These are phyloP conservation scores for Neurospora sp. DNA, from an alignment of 495 filamentous ascomycete species.

Conservation along the genomic window DNA sequence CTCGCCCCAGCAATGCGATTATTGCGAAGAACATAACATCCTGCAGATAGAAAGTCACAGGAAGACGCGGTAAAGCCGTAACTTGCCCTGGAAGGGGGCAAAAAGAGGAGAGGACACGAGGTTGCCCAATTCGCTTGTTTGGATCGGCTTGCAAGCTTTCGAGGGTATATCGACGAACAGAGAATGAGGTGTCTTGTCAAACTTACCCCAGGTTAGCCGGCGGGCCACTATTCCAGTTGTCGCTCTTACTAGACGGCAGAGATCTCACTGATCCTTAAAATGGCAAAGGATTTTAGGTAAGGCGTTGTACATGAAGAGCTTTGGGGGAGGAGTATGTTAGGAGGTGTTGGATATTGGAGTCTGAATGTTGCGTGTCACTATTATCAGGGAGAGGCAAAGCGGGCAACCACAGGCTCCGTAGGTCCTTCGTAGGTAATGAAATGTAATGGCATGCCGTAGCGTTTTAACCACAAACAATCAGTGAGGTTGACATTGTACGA, in stretches of 20 bases:
- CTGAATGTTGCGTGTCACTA: background rate
- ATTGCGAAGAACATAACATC: background rate
- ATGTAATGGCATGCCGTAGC: background rate
- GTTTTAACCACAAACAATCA: background rate
- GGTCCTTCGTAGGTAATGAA: background rate
- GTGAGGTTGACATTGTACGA: background rate
- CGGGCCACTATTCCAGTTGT: background rate
- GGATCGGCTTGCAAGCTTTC: background rate
- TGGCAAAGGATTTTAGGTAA: background rate
- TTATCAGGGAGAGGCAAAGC: background rate
- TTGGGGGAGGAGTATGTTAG: background rate
- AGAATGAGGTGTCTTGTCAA: background rate
- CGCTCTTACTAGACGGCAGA: background rate
- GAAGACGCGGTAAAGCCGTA: background rate
- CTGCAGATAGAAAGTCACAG: background rate
- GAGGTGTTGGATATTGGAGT: background rate
- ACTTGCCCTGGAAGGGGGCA: background rate
- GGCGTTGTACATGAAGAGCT: background rate
- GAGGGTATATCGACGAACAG: background rate
- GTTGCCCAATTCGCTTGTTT: background rate
- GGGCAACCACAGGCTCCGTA: background rate
- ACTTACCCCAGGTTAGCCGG: background rate
- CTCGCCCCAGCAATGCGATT: background rate
- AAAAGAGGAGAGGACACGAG: background rate
- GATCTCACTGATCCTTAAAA: background rate